phyloP scores from a whole-genome alignment of 352 stramenopile genomes.

The Pythium phragmitis region DNA sequence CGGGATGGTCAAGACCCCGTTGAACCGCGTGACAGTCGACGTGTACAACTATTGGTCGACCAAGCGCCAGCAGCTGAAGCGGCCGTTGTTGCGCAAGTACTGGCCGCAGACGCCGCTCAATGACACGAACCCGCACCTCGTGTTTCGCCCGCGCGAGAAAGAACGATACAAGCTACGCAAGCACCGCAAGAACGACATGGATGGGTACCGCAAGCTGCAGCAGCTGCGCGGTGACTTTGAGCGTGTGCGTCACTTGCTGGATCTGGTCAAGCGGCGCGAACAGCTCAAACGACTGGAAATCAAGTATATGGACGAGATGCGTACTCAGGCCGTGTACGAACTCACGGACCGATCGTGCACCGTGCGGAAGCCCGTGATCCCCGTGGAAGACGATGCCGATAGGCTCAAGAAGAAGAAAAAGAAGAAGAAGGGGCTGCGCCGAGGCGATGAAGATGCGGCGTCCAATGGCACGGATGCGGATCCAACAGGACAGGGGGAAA shows the following conservation, averaged over 20 bases:
- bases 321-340: slow-evolving; percentile 62
- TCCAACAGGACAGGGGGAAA: slow-evolving; percentile 10
- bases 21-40: slow-evolving; percentile 74
- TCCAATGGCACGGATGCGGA: slow-evolving; percentile 4
- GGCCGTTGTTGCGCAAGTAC: slow-evolving; percentile 93
- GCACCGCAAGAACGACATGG: slow-evolving; percentile 96
- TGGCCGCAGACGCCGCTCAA: slow-evolving; percentile 96
- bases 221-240: slow-evolving; percentile 94
- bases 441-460: slow-evolving; percentile 25
- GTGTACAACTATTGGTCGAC: slow-evolving; percentile 96
- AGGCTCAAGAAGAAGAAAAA: slow-evolving; percentile 67
- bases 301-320: slow-evolving; percentile 78
- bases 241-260: slow-evolving; percentile 75
- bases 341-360: slow-evolving; percentile 42
- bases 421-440: slow-evolving; percentile 42
- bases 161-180: slow-evolving; percentile 97
- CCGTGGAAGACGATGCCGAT: slow-evolving; percentile 51
- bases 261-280: slow-evolving; percentile 87
- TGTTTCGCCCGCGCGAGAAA: slow-evolving; percentile 98
- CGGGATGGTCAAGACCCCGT: slow-evolving; percentile 60
- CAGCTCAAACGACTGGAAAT: slow-evolving; percentile 79
- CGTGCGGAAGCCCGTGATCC: slow-evolving; percentile 52
- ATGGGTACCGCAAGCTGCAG: slow-evolving; percentile 94
- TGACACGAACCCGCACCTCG: slow-evolving; percentile 97
- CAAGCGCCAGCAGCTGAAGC: slow-evolving; percentile 91